A percentile compares a stretch with the other conserved stretches of the same genome.
phyloP scores from a whole-genome alignment of 148 eudicot genomes.

The Amaranthus palmeri region DNA sequence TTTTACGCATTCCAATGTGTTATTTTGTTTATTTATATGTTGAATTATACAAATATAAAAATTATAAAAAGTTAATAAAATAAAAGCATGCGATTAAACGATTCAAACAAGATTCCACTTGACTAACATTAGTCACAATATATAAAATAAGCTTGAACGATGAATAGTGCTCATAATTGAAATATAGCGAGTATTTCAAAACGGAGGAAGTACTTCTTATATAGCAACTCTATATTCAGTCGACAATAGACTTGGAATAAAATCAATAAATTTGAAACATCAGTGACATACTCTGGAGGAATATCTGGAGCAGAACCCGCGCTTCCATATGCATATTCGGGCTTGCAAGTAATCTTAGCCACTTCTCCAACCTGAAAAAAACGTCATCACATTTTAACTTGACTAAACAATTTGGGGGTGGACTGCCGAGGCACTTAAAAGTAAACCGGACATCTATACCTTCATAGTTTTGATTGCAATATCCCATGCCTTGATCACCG shows the following conservation, averaged over 20 bases:
- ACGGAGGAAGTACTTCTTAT: too few species aligned
- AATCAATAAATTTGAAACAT: background rate
- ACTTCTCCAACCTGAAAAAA: constrained; percentile 80
- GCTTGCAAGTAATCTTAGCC: constrained; percentile 86
- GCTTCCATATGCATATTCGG: constrained; percentile 97
- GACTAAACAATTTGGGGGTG: background rate
- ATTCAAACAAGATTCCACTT: too few species aligned
- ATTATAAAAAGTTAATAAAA: too few species aligned
- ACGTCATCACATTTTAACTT: background rate
- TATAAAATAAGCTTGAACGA: too few species aligned
- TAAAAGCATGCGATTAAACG: too few species aligned
- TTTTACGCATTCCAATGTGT: too few species aligned
- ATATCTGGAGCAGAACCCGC: constrained; percentile 96
- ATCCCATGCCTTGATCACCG: constrained; percentile 96
- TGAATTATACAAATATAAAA: too few species aligned
- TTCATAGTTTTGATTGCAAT: constrained; percentile 88
- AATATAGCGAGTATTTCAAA: too few species aligned
- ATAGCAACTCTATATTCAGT: too few species aligned
- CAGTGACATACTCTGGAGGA: constrained; percentile 65
- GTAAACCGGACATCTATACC: constrained; percentile 30
- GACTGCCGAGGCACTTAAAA: background rate
- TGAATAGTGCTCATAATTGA: too few species aligned
- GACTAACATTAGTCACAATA: too few species aligned
- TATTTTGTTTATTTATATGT: too few species aligned
- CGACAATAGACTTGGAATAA: background rate